Evolutionary conservation across 2,329 filamentous ascomycete species (phyloP).

Genomic region (Scytalidium sp.): DNA sequence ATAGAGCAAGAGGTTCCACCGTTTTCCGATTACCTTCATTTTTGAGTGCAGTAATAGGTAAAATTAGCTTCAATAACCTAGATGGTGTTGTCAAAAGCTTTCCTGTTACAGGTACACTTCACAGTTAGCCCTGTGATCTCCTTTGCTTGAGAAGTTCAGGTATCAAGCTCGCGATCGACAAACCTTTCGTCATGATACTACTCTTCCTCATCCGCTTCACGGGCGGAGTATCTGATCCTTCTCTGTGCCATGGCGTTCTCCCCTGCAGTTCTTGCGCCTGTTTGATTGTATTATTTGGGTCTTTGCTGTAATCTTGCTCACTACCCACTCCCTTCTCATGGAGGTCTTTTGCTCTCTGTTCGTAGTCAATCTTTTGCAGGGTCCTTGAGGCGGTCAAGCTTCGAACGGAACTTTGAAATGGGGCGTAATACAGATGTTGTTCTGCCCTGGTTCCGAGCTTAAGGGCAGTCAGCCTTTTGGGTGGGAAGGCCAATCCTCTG

Average conservation of each 20-base stretch:
- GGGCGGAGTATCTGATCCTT: slow-evolving; percentile 55
- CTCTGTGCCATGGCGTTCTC: slow-evolving; percentile 63
- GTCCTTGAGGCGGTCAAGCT: neutral
- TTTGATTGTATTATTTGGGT: slow-evolving; percentile 31
- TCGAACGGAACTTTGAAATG: neutral
- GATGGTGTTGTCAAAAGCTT: slow-evolving; percentile 80
- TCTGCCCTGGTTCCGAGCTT: neutral
- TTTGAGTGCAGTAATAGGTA: slow-evolving; percentile 66
- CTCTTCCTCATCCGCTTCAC: slow-evolving; percentile 42
- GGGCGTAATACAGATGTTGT: neutral
- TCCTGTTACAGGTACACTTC: slow-evolving; percentile 39
- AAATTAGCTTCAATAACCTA: slow-evolving; percentile 74
- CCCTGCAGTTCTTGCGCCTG: slow-evolving; percentile 53
- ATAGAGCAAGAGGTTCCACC: slow-evolving; percentile 79
- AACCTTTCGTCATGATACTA: slow-evolving; percentile 63
- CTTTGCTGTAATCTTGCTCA: slow-evolving; percentile 32
- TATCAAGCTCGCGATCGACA: slow-evolving; percentile 1
- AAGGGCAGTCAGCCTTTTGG: neutral
- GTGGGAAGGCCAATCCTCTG: neutral
- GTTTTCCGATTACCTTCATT: slow-evolving; percentile 59
- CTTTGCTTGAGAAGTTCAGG: neutral
- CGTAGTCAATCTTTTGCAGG: slow-evolving; percentile 6
- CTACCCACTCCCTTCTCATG: slow-evolving; percentile 24
- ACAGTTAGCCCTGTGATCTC: neutral
- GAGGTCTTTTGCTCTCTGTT: slow-evolving; percentile 1